These are phyloP conservation scores for Marasmius fiardii DNA, from an alignment of 1,284 basidiomycete species.

Conservation along the genomic window DNA sequence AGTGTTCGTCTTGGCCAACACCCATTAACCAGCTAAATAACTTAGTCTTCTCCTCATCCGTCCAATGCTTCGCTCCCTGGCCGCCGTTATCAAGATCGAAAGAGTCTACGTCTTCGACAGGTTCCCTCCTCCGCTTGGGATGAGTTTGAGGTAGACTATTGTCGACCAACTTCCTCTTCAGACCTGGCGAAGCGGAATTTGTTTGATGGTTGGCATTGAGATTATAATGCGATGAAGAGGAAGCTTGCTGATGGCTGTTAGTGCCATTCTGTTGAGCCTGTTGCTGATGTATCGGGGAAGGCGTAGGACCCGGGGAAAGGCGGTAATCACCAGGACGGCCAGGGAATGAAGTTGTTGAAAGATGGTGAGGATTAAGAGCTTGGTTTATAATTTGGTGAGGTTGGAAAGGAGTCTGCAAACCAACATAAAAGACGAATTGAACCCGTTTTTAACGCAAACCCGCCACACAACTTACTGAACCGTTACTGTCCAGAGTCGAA, in stretches of 20 bases:
- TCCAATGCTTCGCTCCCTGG: slow-evolving; percentile 75
- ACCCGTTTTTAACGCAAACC: slow-evolving; percentile 1
- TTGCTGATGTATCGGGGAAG: slow-evolving; percentile 19
- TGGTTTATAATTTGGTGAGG: slow-evolving; percentile 47
- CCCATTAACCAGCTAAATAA: slow-evolving; percentile 75
- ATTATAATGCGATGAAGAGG: slow-evolving; percentile 4
- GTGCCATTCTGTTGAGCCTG: slow-evolving; percentile 10
- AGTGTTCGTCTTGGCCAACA: slow-evolving; percentile 64
- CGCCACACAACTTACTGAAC: slow-evolving; percentile 32
- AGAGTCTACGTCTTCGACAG: slow-evolving; percentile 36
- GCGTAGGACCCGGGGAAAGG: slow-evolving; percentile 29
- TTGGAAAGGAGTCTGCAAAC: slow-evolving; percentile 40
- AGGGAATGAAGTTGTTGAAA: slow-evolving; percentile 23
- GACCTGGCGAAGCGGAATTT: slow-evolving; percentile 36
- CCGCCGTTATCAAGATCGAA: slow-evolving; percentile 46
- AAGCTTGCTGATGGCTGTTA: slow-evolving; percentile 6
- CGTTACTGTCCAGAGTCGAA: slow-evolving; percentile 41
- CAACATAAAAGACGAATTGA: slow-evolving; percentile 12
- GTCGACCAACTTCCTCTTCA: slow-evolving; percentile 51
- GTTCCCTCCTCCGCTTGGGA: slow-evolving; percentile 49
- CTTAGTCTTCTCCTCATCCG: slow-evolving; percentile 71
- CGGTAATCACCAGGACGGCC: slow-evolving; percentile 29
- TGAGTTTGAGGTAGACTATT: slow-evolving; percentile 27
- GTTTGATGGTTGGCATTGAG: slow-evolving; percentile 5
- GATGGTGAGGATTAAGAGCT: slow-evolving; percentile 39